A percentile compares a stretch with the other conserved stretches of the same genome.
Evolutionary conservation across 345 rosid genomes (phyloP).

Genomic region (Salix koriyanagi): DNA sequence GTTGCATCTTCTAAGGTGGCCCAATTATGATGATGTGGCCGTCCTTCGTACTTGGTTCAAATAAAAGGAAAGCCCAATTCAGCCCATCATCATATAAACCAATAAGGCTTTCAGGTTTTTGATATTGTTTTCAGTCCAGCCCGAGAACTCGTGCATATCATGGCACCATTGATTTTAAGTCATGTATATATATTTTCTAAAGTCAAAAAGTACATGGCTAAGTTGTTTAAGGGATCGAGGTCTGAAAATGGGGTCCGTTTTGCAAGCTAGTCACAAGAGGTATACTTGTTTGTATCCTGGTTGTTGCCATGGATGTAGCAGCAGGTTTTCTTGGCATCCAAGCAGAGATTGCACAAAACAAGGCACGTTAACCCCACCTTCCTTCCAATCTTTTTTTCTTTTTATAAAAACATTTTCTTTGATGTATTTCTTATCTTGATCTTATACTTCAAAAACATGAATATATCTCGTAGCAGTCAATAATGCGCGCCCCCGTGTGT

Average conservation of each 20-base stretch:
- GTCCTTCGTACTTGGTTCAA: neutral
- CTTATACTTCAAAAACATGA: neutral
- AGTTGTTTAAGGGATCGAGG: neutral
- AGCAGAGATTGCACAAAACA: constrained; percentile 83
- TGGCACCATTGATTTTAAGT: neutral
- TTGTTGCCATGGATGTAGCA: constrained; percentile 69
- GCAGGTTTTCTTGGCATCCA: constrained; percentile 89
- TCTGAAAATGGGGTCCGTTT: neutral
- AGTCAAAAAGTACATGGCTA: no score
- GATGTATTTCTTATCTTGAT: neutral
- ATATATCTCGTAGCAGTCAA: neutral
- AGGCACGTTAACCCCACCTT: constrained; percentile 30
- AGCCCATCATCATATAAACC: neutral
- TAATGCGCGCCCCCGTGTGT: neutral
- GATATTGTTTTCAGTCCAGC: neutral
- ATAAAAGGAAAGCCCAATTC: neutral
- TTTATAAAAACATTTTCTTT: neutral
- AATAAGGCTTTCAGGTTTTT: neutral
- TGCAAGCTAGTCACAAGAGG: constrained; percentile 23
- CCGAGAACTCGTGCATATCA: neutral
- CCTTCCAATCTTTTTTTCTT: neutral
- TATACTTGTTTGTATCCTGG: constrained; percentile 62
- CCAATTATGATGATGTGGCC: neutral
- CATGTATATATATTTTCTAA: no score
- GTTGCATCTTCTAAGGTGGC: neutral